These are phyloP conservation scores for Alternaria dauci DNA, from an alignment of 2,329 filamentous ascomycete species.

Conservation along the genomic window DNA sequence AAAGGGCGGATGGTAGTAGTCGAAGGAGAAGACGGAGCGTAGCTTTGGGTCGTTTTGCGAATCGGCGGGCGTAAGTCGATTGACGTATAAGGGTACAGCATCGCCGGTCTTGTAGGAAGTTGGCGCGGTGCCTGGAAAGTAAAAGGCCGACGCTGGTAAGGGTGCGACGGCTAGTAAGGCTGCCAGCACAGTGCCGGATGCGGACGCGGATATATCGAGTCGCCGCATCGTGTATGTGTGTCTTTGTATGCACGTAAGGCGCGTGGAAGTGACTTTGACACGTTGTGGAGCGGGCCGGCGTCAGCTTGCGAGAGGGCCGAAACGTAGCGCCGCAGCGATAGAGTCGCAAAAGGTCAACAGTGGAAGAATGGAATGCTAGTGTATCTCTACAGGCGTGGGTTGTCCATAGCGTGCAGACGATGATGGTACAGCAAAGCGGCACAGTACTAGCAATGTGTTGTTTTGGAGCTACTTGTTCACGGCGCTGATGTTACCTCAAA, in stretches of 20 bases:
- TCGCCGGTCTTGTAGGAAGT: slow-evolving; percentile 87
- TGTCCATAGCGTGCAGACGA: slow-evolving; percentile 6
- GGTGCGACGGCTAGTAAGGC: slow-evolving; percentile 50
- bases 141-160: slow-evolving; percentile 72
- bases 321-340: slow-evolving; percentile 19
- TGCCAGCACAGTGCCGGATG: slow-evolving; percentile 43
- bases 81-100: slow-evolving; percentile 86
- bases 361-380: background rate
- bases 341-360: slow-evolving; percentile 11
- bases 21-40: slow-evolving; percentile 92
- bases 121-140: slow-evolving; percentile 93
- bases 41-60: slow-evolving; percentile 79
- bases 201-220: slow-evolving; percentile 31
- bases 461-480: slow-evolving; percentile 38
- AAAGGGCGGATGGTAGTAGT: slow-evolving; percentile 91
- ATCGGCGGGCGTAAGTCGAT: slow-evolving; percentile 86
- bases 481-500: slow-evolving; percentile 29
- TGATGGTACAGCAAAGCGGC: background rate
- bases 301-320: slow-evolving; percentile 25
- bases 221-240: slow-evolving; percentile 40
- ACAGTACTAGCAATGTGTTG: slow-evolving; percentile 29
- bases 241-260: slow-evolving; percentile 6
- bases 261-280: slow-evolving; percentile 8
- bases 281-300: slow-evolving; percentile 16
- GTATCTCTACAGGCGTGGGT: slow-evolving; percentile 1